Evolutionary conservation across 2,329 filamentous ascomycete genomes (phyloP), one percentile per base, ranked within the genome.

Genomic region (Metarhizium brunneum): DNA sequence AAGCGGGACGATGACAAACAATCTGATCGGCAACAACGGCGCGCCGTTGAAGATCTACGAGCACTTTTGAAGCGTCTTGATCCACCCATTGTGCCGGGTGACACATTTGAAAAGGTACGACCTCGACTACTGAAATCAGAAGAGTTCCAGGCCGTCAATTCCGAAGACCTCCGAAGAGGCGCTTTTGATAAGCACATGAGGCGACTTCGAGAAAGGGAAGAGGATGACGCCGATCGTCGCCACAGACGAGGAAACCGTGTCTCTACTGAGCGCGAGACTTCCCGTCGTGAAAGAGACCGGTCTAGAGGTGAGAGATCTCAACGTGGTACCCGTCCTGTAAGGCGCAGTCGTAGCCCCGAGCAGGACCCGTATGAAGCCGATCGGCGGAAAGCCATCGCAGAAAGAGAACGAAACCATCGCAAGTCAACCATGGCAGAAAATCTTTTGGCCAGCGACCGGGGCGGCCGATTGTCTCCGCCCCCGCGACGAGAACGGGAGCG

Each of bases 281-380:
- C 86, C 62, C 82, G 87, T 63, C 83, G 87, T 65, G 84, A 83
- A 48, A 77, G 80, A 65, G 84, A 81, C 47, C 69, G 74, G 62
- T 76, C 74, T 53, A 74, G 78, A 71, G 79, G 81, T 76, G 84
- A 86, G 72, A 77, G 82, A 74, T 78, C 80, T 72, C 81, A 85
- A 70, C 82, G 83, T 61, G 75, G 76, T 63, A 76, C 73, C 62
- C 81, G 82, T 65, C 72, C 76, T 65, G 72, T 73, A 62, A 78
- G 89, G 63, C 82, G 83, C 63, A 95, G 89, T 67, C 90, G 91
- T 64, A 92, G 87, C 63, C 92, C 91, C n/a, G 94, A 97, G 71
- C 83, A 84, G 57, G 92, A 99, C 73, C 84, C 90, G 20, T 99
- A 99, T 71, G 94, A 97, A 72, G 94, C 92, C 58, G 94, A 99